A percentile compares a stretch with the other conserved stretches of the same genome.
phyloP scores from a whole-genome alignment of 106 monocot genomes.

The Phalaenopsis equestris region DNA sequence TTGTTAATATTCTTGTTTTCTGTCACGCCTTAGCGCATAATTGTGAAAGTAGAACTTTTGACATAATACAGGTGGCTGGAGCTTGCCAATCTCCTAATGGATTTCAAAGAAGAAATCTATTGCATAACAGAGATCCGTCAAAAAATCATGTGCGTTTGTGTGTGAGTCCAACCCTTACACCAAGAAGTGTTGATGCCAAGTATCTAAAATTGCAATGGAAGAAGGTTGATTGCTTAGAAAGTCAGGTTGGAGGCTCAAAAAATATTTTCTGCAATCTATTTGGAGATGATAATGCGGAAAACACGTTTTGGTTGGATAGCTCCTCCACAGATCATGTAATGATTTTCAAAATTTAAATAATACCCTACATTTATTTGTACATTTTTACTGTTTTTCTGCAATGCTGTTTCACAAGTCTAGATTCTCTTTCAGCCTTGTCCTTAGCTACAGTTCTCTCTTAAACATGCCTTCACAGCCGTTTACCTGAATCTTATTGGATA shows the following conservation, averaged over 20 bases:
- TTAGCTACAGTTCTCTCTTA: neutral
- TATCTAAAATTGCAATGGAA: constrained; percentile 73
- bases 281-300: constrained; percentile 50
- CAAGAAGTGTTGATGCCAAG: constrained; percentile 22
- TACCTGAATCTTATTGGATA: neutral
- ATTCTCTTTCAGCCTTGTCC: neutral
- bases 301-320: constrained; percentile 99
- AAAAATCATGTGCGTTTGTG: neutral
- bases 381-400: neutral
- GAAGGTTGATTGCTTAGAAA: constrained; percentile 55
- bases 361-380: neutral
- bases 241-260: constrained; percentile 52
- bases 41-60: neutral
- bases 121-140: constrained; percentile 4
- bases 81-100: constrained; percentile 17
- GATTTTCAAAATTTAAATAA: neutral
- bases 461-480: neutral
- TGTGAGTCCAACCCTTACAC: neutral
- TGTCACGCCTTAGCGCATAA: neutral
- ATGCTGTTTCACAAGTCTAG: neutral
- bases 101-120: constrained; percentile 10
- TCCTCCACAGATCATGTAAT: constrained; percentile 83
- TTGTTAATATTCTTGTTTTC: neutral
- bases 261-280: constrained; percentile 73
- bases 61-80: constrained; percentile 33